Conservation (phyloP, 805 yeast species). For the Barnettozyma pratensis region DNA sequence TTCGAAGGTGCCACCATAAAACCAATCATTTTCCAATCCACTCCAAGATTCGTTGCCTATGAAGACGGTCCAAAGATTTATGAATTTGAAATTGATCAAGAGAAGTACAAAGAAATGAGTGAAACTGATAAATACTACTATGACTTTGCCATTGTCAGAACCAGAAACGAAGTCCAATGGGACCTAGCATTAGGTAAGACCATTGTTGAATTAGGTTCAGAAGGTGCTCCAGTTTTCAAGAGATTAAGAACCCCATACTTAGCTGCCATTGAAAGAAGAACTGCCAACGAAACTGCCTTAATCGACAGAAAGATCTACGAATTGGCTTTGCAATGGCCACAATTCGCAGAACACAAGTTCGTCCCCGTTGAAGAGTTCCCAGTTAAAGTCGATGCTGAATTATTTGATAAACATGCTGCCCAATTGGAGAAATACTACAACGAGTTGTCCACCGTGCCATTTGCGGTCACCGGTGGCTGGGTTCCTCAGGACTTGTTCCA, state of each 20-base stretch:
- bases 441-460: slow-evolving; percentile 66
- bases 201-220: slow-evolving; percentile 68
- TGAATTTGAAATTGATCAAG: slow-evolving; percentile 68
- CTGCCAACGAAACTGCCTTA: slow-evolving; percentile 52
- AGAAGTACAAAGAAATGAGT: slow-evolving; percentile 58
- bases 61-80: slow-evolving; percentile 79
- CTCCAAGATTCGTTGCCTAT: slow-evolving; percentile 82
- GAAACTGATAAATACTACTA: slow-evolving; percentile 76
- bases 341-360: slow-evolving; percentile 53
- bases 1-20: slow-evolving; percentile 77
- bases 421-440: slow-evolving; percentile 64
- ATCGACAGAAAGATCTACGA: slow-evolving; percentile 65
- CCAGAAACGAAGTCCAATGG: slow-evolving; percentile 89
- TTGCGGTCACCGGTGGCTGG: slow-evolving; percentile 92
- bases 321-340: slow-evolving; percentile 63
- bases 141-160: slow-evolving; percentile 80
- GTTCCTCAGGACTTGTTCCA: slow-evolving; percentile 91
- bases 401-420: slow-evolving; percentile 50
- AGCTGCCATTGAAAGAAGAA: slow-evolving; percentile 54
- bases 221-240: slow-evolving; percentile 77
- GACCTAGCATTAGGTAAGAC: slow-evolving; percentile 67
- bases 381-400: slow-evolving; percentile 51
- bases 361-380: slow-evolving; percentile 54
- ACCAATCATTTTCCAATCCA: slow-evolving; percentile 73
- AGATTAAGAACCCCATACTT: slow-evolving; percentile 59